Evolutionary conservation across 352 stramenopile genomes (phyloP), one percentile per base, ranked within the genome.

Genomic region (Pilasporangium apinafurcum): DNA sequence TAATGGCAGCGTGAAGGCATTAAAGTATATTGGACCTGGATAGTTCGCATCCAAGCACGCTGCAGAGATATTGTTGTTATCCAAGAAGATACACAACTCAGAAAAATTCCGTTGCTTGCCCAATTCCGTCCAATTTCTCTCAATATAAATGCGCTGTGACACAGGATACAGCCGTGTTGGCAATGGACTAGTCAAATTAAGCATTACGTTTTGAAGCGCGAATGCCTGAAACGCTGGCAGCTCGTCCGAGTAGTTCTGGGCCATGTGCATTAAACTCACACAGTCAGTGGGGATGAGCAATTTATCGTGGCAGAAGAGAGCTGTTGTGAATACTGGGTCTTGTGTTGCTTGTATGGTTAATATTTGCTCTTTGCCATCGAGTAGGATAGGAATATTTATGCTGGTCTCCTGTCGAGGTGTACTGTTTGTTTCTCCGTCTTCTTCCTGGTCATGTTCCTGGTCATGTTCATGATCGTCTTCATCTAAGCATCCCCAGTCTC

Each of bases 401-500:
- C n/a, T 12, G 21, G 10, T 46, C 9, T 5, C 5, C 18, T 50
- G n/a, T n/a, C n/a, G n/a, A n/a, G n/a, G n/a, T n/a, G n/a, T n/a
- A n/a, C n/a, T n/a, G n/a, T n/a, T n/a, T n/a, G n/a, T n/a, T n/a
- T n/a, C 21, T 31, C 30, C 18, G 38, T 12, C 10, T 29, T n/a
- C 29, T 17, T 33, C 10, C 27, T 9, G 0, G 5, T 9, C 34
- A 17, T 30, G 28, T 26, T 18, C 12, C 16, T 27, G 24, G 12
- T 43, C 20, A 18, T 21, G 17, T 20, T 18, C 7, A 31, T 5
- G 4, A 12, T 8, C 41, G 9, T 44, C 27, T 14, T 64, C 52
- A 2, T 62, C 49, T n/a, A n/a, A n/a, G 21, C 72, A 86, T 13
- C 72, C 69, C 72, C 72, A 86, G 48, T 81, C 59, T 24, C 41